Evolutionary conservation across 306 rosid species (phyloP).

Genomic region (Castanea sativa): DNA sequence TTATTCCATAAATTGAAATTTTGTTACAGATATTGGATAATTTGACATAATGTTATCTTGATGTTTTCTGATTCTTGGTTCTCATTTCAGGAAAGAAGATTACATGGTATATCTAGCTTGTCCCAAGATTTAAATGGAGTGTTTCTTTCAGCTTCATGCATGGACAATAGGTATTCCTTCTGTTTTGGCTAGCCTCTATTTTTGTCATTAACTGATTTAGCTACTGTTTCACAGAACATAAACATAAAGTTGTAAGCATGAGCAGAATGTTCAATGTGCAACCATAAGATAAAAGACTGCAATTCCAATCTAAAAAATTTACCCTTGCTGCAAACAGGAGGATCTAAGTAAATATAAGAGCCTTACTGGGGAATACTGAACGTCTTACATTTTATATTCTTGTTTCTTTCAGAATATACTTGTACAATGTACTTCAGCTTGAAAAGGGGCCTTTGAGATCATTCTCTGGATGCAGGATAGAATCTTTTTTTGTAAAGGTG

Average conservation of each 20-base stretch:
- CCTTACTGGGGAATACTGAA: not conserved
- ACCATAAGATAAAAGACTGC: not conserved
- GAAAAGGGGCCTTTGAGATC: slow-evolving; percentile 75
- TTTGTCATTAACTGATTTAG: slow-evolving; percentile 1
- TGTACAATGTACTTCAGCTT: slow-evolving; percentile 74
- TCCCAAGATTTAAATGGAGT: slow-evolving; percentile 90
- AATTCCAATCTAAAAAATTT: not conserved
- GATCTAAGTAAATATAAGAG: not conserved
- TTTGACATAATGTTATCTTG: slow-evolving; percentile 5
- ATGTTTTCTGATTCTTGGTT: slow-evolving; percentile 5
- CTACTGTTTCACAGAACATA: not conserved
- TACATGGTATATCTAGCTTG: slow-evolving; percentile 91
- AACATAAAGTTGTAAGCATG: not conserved
- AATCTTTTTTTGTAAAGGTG: slow-evolving; percentile 88
- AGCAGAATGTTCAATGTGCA: not conserved
- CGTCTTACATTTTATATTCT: not conserved
- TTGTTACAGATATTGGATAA: slow-evolving; percentile 6
- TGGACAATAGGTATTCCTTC: slow-evolving; percentile 72
- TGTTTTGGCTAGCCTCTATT: slow-evolving; percentile 1
- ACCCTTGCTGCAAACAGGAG: not conserved
- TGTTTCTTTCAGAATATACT: slow-evolving; percentile 57
- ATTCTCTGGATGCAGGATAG: slow-evolving; percentile 77
- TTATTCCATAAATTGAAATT: not conserved
- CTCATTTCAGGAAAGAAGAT: slow-evolving; percentile 60
- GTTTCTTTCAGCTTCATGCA: slow-evolving; percentile 85